Percentiles rank a stretch among this genome's conserved stretches.
These are phyloP conservation scores for Penicillium sp. DNA, from an alignment of 2,329 filamentous ascomycete species.

Conservation along the genomic window DNA sequence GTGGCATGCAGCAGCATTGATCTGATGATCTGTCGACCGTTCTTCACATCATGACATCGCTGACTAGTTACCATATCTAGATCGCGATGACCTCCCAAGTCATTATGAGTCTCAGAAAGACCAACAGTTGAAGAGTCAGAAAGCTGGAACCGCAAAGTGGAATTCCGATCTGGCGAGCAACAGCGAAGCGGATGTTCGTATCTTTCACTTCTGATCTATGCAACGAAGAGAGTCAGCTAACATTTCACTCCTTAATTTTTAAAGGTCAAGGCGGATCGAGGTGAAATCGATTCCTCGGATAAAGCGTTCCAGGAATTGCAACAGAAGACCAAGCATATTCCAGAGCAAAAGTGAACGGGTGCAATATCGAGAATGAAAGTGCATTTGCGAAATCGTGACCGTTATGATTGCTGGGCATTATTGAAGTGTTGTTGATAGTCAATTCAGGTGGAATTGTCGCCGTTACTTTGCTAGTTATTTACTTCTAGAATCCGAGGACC, in stretches of 20 bases:
- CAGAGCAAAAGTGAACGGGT: slow-evolving; percentile 10
- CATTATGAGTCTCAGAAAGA: slow-evolving; percentile 63
- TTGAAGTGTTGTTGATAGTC: background rate
- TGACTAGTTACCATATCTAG: slow-evolving; percentile 27
- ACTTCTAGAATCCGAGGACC: too few species aligned
- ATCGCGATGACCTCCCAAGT: slow-evolving; percentile 48
- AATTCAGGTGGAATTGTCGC: background rate
- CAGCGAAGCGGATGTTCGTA: slow-evolving; percentile 72
- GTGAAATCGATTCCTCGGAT: slow-evolving; percentile 44
- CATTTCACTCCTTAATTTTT: background rate
- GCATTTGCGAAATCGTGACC: background rate
- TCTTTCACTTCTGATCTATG: background rate
- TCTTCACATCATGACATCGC: background rate
- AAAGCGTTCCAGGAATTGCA: slow-evolving; percentile 57
- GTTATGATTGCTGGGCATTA: background rate
- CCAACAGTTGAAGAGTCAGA: slow-evolving; percentile 55
- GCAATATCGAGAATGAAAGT: background rate
- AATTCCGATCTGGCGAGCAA: slow-evolving; percentile 75
- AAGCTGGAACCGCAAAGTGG: slow-evolving; percentile 72
- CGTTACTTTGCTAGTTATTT: background rate
- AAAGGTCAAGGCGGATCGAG: slow-evolving; percentile 64
- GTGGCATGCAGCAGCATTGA: background rate
- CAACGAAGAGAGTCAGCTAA: background rate
- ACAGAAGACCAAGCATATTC: slow-evolving; percentile 60
- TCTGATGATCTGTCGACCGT: background rate